Evolutionary conservation across 2,329 filamentous ascomycete genomes (phyloP).

Genomic region (Aureobasidium sp.): DNA sequence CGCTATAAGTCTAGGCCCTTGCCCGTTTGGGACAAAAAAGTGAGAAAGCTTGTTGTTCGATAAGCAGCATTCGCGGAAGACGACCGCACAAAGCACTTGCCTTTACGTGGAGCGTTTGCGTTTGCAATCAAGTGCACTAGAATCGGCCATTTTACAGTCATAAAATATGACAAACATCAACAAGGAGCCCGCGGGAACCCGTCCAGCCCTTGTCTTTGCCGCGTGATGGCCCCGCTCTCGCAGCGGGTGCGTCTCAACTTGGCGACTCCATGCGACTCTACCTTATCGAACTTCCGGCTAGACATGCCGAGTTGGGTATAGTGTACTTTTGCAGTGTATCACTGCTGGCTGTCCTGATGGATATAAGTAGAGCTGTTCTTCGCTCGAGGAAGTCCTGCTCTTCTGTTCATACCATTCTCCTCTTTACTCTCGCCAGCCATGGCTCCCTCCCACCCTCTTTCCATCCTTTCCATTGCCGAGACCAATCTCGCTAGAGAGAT

Average conservation of each 20-base stretch:
- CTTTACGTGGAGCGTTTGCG: background rate
- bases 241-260: background rate
- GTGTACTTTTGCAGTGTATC: background rate
- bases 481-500: conserved; percentile 21
- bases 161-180: background rate
- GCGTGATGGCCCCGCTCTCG: background rate
- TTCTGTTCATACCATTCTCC: background rate
- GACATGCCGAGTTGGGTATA: background rate
- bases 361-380: conserved; percentile 1
- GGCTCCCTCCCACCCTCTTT: conserved; percentile 17
- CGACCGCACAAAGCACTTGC: background rate
- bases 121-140: background rate
- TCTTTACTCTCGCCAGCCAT: background rate
- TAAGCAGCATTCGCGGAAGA: background rate
- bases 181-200: background rate
- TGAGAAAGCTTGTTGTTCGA: background rate
- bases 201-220: background rate
- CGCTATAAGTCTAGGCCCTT: too few relatives aligned
- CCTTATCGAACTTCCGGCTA: background rate
- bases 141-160: background rate
- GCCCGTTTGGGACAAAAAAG: background rate
- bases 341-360: background rate
- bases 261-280: background rate
- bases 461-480: conserved; percentile 21
- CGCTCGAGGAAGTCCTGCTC: background rate